Percentiles rank a stretch among this genome's conserved stretches.
Conservation (phyloP, 1,284 basidiomycete species). For the Cutaneotrichosporon sp. region DNA sequence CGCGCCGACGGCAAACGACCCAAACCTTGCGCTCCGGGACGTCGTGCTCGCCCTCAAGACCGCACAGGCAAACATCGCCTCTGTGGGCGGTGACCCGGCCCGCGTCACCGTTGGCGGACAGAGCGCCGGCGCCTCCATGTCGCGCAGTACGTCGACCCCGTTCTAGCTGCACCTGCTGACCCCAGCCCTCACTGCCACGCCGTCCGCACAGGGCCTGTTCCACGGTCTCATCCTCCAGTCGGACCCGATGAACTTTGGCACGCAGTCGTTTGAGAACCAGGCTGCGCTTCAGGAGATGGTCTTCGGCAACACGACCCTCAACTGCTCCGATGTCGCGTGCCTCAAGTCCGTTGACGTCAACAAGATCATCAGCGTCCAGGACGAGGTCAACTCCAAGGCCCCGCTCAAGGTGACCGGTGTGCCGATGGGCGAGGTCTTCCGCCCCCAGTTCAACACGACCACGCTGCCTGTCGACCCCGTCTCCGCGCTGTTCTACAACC, state of each 20-base stretch:
- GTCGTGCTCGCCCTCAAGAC: constrained; percentile 64
- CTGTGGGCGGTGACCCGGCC: constrained; percentile 53
- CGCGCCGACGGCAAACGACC: constrained; percentile 50
- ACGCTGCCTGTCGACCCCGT: not conserved
- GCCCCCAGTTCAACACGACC: not conserved
- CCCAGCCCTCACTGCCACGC: constrained; percentile 57
- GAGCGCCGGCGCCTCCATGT: constrained; percentile 42
- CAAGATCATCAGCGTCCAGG: not conserved
- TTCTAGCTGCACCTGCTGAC: constrained; percentile 51
- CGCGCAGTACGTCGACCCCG: constrained; percentile 50
- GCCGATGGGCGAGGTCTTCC: not conserved
- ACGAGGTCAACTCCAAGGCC: not conserved
- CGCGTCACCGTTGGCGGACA: constrained; percentile 49
- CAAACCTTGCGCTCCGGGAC: constrained; percentile 69
- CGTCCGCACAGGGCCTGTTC: constrained; percentile 40
- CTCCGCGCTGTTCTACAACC: not conserved
- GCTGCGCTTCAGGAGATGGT: not conserved
- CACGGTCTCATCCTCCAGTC: constrained; percentile 51
- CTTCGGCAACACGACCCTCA: not conserved
- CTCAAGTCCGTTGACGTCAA: not conserved
- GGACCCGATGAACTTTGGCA: constrained; percentile 59
- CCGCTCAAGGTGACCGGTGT: not conserved
- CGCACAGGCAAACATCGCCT: constrained; percentile 54
- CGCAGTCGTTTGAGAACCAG: not conserved
- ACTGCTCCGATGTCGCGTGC: constrained; percentile 2